Percentiles rank a stretch among this genome's conserved stretches.
These are phyloP conservation scores for Claviceps purpurea DNA, from an alignment of 2,329 filamentous ascomycete genomes.

Conservation along the genomic window DNA sequence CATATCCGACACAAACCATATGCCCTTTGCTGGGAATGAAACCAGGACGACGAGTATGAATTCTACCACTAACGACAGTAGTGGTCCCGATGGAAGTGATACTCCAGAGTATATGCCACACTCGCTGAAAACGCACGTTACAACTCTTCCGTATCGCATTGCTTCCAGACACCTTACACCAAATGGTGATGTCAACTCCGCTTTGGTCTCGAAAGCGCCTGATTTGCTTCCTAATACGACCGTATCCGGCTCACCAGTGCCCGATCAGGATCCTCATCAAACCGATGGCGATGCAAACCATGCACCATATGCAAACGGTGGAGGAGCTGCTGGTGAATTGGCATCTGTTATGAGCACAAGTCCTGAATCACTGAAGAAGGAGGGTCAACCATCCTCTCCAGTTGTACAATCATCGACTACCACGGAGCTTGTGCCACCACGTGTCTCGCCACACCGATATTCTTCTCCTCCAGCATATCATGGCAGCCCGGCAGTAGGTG, in stretches of 20 bases:
- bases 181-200: constrained; percentile 10
- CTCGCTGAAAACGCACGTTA: constrained; percentile 14
- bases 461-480: constrained; percentile 50
- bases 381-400: neutral
- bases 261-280: neutral
- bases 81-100: constrained; percentile 20
- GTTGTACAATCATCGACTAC: constrained; percentile 1
- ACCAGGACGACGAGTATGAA: constrained; percentile 41
- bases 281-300: neutral
- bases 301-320: constrained; percentile 1
- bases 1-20: constrained; percentile 30
- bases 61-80: constrained; percentile 43
- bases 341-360: neutral
- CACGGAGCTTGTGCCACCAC: constrained; percentile 3
- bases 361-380: constrained; percentile 1
- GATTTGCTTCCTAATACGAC: neutral
- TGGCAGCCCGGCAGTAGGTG: constrained; percentile 22
- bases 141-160: constrained; percentile 18
- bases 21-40: constrained; percentile 29
- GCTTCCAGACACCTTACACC: constrained; percentile 10
- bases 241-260: neutral
- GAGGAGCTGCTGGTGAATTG: neutral
- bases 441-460: constrained; percentile 38
- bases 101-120: constrained; percentile 14
- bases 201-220: neutral